Conservation (phyloP, 495 filamentous ascomycete genomes). For the Gamarada debralockiae region DNA sequence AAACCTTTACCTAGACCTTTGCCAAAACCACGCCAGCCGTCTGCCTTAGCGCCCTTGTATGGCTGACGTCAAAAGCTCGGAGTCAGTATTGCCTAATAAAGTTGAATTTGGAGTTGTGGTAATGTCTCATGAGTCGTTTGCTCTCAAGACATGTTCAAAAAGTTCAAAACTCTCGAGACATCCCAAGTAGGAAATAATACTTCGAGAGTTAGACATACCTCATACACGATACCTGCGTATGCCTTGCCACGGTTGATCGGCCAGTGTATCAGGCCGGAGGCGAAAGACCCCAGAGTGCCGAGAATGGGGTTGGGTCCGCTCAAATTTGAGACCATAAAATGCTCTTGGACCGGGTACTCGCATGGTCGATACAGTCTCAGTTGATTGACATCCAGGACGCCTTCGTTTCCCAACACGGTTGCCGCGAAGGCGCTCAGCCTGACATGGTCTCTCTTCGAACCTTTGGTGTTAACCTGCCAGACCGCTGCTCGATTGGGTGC, state of each 20-base stretch:
- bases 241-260: conserved; percentile 41
- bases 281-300: conserved; percentile 9
- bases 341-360: conserved; percentile 8
- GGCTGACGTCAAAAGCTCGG: too few relatives aligned
- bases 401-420: conserved; percentile 37
- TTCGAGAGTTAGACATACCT: not conserved
- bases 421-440: conserved; percentile 66
- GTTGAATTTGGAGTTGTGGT: too few relatives aligned
- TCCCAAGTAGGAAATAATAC: conserved; percentile 31
- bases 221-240: not conserved
- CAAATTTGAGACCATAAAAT: conserved; percentile 5
- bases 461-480: conserved; percentile 56
- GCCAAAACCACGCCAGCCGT: conserved; percentile 55
- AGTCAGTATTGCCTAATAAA: too few relatives aligned
- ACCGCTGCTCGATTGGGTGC: conserved; percentile 57
- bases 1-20: conserved; percentile 72
- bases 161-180: conserved; percentile 71
- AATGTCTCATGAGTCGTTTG: too few relatives aligned
- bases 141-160: conserved; percentile 60
- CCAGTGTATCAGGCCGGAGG: conserved; percentile 13
- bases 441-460: conserved; percentile 43
- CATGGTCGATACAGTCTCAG: conserved; percentile 12
- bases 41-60: conserved; percentile 51
- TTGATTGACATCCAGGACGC: conserved; percentile 9
- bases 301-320: conserved; percentile 8